Evolutionary conservation across 176 grass and related monocot genomes (phyloP).

Genomic region (Eragrostis nindensis): DNA sequence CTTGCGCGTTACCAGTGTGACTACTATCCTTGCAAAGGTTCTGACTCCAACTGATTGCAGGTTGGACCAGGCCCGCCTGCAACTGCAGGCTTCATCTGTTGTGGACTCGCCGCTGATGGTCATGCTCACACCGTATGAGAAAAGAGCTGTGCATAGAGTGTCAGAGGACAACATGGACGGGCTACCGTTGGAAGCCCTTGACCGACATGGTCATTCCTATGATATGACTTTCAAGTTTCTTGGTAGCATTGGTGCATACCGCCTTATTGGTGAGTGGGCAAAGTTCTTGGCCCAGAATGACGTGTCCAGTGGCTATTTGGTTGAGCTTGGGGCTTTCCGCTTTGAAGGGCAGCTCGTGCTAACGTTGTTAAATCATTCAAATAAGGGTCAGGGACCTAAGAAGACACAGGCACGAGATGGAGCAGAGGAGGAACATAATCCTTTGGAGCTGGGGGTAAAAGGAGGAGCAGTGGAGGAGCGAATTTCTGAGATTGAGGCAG

Average conservation of each 20-base stretch:
- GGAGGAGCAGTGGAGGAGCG: not conserved
- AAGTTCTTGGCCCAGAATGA: constrained; percentile 2
- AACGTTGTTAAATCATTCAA: constrained; percentile 8
- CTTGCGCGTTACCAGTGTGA: constrained; percentile 4
- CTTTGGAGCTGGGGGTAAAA: not conserved
- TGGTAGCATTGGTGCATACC: not conserved
- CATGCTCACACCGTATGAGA: constrained; percentile 7
- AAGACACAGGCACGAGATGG: not conserved
- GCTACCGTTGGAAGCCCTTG: constrained; percentile 3
- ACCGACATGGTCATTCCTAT: constrained; percentile 21
- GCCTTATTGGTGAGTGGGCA: constrained; percentile 14
- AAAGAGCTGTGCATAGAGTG: not conserved
- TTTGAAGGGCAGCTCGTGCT: not conserved
- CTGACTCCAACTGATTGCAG: not conserved
- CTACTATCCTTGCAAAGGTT: constrained; percentile 6
- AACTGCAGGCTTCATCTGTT: not conserved
- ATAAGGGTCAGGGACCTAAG: not conserved
- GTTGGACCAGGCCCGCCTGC: not conserved
- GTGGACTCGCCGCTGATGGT: not conserved
- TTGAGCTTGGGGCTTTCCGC: constrained; percentile 29
- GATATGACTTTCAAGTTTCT: not conserved
- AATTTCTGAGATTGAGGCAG: not conserved
- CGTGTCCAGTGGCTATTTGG: not conserved
- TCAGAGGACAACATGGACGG: not conserved
- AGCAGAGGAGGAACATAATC: not conserved